phyloP scores from a whole-genome alignment of 768 basidiomycete species.

The Lentinula raphanica region DNA sequence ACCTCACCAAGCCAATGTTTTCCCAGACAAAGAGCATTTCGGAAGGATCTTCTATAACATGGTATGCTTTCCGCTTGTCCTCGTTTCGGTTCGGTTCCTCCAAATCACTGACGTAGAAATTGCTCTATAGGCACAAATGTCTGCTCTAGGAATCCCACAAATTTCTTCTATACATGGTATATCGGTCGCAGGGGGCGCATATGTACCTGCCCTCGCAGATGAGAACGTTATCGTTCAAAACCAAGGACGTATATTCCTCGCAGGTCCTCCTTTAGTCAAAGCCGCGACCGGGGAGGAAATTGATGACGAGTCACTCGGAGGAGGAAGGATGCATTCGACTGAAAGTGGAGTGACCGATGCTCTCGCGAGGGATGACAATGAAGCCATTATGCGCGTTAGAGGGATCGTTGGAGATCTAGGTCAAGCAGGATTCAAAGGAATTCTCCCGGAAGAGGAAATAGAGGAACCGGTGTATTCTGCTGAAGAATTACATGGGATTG shows the following conservation, averaged over 20 bases:
- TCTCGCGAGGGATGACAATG: conserved; percentile 78
- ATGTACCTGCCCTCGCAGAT: conserved; percentile 95
- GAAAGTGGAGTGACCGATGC: conserved; percentile 92
- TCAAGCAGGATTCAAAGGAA: conserved; percentile 42
- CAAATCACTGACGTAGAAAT: neutral
- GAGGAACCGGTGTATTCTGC: conserved; percentile 77
- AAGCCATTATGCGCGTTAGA: conserved; percentile 76
- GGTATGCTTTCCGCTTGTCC: conserved; percentile 37
- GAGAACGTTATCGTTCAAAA: conserved; percentile 88
- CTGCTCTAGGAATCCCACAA: conserved; percentile 85
- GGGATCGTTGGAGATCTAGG: conserved; percentile 76
- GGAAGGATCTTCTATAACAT: conserved; percentile 97
- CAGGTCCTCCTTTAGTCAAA: conserved; percentile 91
- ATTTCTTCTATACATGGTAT: conserved; percentile 93
- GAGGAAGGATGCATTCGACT: conserved; percentile 86
- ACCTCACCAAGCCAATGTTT: conserved; percentile 90
- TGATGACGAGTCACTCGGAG: conserved; percentile 88
- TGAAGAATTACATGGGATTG: conserved; percentile 83
- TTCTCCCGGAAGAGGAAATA: conserved; percentile 42
- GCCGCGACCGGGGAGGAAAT: conserved; percentile 92
- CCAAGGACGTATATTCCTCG: conserved; percentile 91
- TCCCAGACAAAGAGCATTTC: conserved; percentile 94
- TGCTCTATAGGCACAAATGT: conserved; percentile 77
- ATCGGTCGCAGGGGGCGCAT: conserved; percentile 90
- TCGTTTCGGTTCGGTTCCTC: neutral